A percentile compares a stretch with the other conserved stretches of the same genome.
phyloP scores from a whole-genome alignment of 2,329 filamentous ascomycete genomes.

The Tolypocladium pustulatum region DNA sequence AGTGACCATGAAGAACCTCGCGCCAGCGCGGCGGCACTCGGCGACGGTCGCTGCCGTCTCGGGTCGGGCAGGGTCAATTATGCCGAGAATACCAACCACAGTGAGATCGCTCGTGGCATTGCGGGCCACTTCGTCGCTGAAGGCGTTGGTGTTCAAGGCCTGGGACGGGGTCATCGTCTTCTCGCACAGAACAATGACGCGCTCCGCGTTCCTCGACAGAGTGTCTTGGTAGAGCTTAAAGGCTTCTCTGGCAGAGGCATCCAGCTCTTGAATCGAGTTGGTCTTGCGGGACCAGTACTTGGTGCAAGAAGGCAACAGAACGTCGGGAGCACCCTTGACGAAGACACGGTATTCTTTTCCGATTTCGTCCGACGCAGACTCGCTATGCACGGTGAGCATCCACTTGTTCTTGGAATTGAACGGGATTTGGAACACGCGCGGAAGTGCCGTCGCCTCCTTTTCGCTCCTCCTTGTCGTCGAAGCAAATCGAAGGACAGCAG shows the following conservation, averaged over 20 bases:
- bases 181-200: conserved; percentile 31
- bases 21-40: conserved; percentile 31
- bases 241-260: conserved; percentile 17
- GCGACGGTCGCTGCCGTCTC: conserved; percentile 30
- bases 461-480: conserved; percentile 13
- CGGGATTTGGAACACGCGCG: conserved; percentile 28
- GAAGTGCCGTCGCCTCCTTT: conserved; percentile 7
- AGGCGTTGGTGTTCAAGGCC: conserved; percentile 30
- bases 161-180: conserved; percentile 18
- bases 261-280: conserved; percentile 22
- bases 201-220: conserved; percentile 29
- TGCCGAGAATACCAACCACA: conserved; percentile 40
- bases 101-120: conserved; percentile 30
- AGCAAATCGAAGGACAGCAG: conserved; percentile 28
- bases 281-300: conserved; percentile 22
- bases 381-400: conserved; percentile 30
- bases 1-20: conserved; percentile 38
- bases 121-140: conserved; percentile 36
- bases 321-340: conserved; percentile 44
- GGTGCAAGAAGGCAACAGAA: conserved; percentile 27
- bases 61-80: conserved; percentile 33
- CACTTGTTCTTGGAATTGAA: conserved; percentile 42
- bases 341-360: conserved; percentile 27
- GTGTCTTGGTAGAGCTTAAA: conserved; percentile 27
- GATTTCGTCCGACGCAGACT: conserved; percentile 13